These are phyloP conservation scores for Alternaria gaisen DNA, from an alignment of 2,329 filamentous ascomycete genomes.

Conservation along the genomic window DNA sequence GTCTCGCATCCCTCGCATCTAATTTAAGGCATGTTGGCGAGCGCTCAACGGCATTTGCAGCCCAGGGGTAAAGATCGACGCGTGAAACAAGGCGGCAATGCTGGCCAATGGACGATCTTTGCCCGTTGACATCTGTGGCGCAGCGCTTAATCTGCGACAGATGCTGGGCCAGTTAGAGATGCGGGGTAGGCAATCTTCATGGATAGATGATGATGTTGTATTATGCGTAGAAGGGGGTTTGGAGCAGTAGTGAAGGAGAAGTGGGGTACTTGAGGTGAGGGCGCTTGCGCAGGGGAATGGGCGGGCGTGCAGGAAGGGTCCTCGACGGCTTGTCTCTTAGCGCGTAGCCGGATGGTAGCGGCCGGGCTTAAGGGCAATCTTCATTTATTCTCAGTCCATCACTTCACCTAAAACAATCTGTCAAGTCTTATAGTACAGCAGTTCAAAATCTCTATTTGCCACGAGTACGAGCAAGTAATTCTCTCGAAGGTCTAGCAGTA, in stretches of 20 bases:
- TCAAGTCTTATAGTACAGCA: neutral
- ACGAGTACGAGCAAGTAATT: neutral
- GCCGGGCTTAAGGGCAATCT: neutral
- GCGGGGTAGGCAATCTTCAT: neutral
- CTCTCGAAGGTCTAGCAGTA: neutral
- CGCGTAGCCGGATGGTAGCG: neutral
- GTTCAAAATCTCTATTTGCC: neutral
- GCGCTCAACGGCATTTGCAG: neutral
- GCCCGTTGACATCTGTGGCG: conserved; percentile 35
- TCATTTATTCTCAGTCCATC: neutral
- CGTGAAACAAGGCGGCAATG: conserved; percentile 27
- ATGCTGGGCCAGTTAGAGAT: conserved; percentile 22
- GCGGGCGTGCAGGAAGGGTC: neutral
- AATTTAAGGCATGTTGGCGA: conserved; percentile 24
- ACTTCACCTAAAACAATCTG: too few species aligned
- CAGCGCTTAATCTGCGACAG: conserved; percentile 44
- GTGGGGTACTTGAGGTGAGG: neutral
- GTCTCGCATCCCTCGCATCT: conserved; percentile 11
- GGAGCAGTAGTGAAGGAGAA: neutral
- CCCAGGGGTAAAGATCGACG: conserved; percentile 27
- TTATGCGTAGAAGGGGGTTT: neutral
- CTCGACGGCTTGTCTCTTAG: neutral
- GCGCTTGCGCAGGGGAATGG: conserved; percentile 9
- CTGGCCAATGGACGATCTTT: conserved; percentile 30
- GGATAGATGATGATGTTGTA: neutral